These are phyloP conservation scores for Pseudohyphozyma bogoriensis DNA, from an alignment of 768 basidiomycete genomes.

Conservation along the genomic window DNA sequence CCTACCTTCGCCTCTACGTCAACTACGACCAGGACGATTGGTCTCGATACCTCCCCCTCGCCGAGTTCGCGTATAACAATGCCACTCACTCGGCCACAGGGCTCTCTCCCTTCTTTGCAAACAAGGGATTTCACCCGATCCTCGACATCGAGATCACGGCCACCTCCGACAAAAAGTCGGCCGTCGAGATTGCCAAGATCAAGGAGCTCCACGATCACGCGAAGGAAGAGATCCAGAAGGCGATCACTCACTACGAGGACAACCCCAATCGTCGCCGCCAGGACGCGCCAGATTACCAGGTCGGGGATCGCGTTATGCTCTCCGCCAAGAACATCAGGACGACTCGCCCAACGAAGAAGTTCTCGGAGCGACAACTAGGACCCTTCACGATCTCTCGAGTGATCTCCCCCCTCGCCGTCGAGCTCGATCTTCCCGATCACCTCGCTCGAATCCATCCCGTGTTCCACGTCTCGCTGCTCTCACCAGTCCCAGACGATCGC, in stretches of 20 bases:
- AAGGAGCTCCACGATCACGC: background rate
- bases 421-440: constrained; percentile 37
- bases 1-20: constrained; percentile 39
- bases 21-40: constrained; percentile 40
- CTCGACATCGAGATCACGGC: background rate
- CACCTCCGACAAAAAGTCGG: too few relatives aligned
- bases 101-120: constrained; percentile 34
- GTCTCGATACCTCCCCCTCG: constrained; percentile 36
- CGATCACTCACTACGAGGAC: background rate
- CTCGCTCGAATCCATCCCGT: constrained; percentile 41
- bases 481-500: constrained; percentile 35
- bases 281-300: background rate
- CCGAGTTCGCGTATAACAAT: constrained; percentile 40
- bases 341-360: background rate
- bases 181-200: background rate
- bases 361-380: background rate
- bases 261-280: background rate
- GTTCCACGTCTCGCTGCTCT: constrained; percentile 39
- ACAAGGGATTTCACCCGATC: constrained; percentile 14
- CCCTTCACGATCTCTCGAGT: constrained; percentile 1
- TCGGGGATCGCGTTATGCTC: constrained; percentile 2
- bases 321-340: background rate
- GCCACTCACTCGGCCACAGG: constrained; percentile 33
- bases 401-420: background rate
- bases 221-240: background rate